These are phyloP conservation scores for Medicago arabica DNA, from an alignment of 306 rosid species.

Conservation along the genomic window DNA sequence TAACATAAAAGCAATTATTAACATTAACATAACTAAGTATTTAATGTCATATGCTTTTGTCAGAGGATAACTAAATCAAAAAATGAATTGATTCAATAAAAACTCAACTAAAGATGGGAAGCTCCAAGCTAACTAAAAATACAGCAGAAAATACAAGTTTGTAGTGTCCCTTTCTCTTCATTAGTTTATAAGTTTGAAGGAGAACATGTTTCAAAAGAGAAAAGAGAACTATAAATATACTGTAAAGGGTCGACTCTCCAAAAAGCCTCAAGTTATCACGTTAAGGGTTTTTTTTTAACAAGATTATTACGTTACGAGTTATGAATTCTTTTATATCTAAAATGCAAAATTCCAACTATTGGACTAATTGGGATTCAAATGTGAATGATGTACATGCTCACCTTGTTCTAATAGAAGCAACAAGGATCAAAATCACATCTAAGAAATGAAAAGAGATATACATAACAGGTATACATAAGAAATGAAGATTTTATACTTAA, in stretches of 20 bases:
- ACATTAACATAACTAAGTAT: conserved; percentile 3
- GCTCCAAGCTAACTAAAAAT: conserved; percentile 23
- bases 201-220: conserved; percentile 21
- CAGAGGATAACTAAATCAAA: conserved; percentile 22
- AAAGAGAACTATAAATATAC: neutral
- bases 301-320: neutral
- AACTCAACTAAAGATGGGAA: conserved; percentile 25
- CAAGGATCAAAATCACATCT: neutral
- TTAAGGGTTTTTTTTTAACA: neutral
- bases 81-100: conserved; percentile 14
- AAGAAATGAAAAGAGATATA: neutral
- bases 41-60: neutral
- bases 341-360: conserved; percentile 4
- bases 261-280: neutral
- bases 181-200: neutral
- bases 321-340: conserved; percentile 6
- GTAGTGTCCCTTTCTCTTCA: conserved; percentile 4
- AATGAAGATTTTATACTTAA: neutral
- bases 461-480: neutral
- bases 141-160: conserved; percentile 8
- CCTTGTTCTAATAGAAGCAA: conserved; percentile 8
- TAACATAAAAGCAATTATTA: neutral
- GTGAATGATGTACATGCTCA: conserved; percentile 1
- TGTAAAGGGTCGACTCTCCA: conserved; percentile 11
- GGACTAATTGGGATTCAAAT: conserved; percentile 4